Evolutionary conservation across 2,329 filamentous ascomycete genomes (phyloP), one percentile per base, ranked within the genome.

Genomic region (Fusarium domesticum): DNA sequence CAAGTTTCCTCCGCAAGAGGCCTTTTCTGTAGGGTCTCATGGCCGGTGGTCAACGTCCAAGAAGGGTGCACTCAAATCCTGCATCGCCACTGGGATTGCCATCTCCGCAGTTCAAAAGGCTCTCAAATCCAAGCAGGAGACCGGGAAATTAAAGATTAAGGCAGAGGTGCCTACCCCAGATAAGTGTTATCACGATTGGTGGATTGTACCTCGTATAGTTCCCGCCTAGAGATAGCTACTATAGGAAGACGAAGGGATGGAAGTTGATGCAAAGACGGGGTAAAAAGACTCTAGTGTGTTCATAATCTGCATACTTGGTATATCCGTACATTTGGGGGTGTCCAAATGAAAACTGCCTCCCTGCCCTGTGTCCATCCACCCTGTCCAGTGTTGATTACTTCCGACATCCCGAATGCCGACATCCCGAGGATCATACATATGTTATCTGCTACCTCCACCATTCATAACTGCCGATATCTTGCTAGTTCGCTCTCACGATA

Each of bases 51-150:
- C 76, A 15, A 70, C 69, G 17, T 73, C 79, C 17, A 70, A 78
- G 10, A 84, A 81, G 62, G 75, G 78, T 48, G 77, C 76, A 8
- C 72, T 87, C 57, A 82, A 81, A 58, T 80, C 85, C n/a, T 85
- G 82, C 53, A 89, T 91, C 48, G 81, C 81, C 7, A 75, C 84
- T 1, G 81, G 80, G 6, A 77, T 90, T 50, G 80, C 83, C 0
- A 75, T 88, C 34, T 74, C 75, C 18, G 73, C 72, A 1, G 64
- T 86, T 37, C 77, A 76, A 57, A 85, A 81, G 62, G 76, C 75
- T 2, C 56, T 84, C 7, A 67, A 70, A 15, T 65, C 60, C 45
- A 59, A 48, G 39, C 57, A 39, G 46, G 54, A 53, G 42, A 54
- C 48, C 5, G 51, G 48, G 25, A 50, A 62, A 35, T 35, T 75